Conservation (phyloP, 495 filamentous ascomycete genomes). For the Aspergillus biplanus region DNA sequence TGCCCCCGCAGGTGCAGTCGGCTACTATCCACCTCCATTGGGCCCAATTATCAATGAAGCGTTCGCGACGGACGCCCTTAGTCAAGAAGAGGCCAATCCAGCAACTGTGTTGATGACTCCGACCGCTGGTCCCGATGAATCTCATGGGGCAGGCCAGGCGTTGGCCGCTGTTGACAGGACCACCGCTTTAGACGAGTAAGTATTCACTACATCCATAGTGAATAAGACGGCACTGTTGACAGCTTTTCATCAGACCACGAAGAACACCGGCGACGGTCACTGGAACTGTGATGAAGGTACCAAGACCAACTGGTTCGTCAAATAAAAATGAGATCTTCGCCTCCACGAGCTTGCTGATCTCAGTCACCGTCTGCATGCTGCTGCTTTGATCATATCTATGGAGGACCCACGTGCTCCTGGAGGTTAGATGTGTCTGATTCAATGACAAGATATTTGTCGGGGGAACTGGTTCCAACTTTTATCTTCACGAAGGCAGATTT, state of each 20-base stretch:
- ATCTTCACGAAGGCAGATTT: no score
- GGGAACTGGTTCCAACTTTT: no score
- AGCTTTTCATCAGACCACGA: neutral
- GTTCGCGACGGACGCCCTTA: neutral
- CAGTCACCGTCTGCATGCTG: constrained; percentile 7
- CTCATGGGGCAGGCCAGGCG: neutral
- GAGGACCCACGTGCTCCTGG: no score
- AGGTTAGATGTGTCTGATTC: no score
- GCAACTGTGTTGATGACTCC: neutral
- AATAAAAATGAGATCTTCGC: constrained; percentile 5
- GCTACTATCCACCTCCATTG: constrained; percentile 25
- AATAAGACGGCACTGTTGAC: no score
- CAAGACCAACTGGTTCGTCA: constrained; percentile 14
- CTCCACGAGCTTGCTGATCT: neutral
- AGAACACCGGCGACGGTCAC: constrained; percentile 18
- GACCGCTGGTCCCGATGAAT: neutral
- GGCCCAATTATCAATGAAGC: constrained; percentile 13
- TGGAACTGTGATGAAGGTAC: constrained; percentile 7
- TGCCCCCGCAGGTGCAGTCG: constrained; percentile 27
- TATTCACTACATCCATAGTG: neutral
- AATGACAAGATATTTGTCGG: no score
- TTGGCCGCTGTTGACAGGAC: neutral
- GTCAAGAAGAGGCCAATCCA: neutral
- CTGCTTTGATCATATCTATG: constrained; percentile 6
- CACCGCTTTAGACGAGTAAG: constrained; percentile 11